A percentile compares a stretch with the other conserved stretches of the same genome.
These are phyloP conservation scores for Aspergillus sp. DNA, from an alignment of 2,329 filamentous ascomycete species.

Conservation along the genomic window DNA sequence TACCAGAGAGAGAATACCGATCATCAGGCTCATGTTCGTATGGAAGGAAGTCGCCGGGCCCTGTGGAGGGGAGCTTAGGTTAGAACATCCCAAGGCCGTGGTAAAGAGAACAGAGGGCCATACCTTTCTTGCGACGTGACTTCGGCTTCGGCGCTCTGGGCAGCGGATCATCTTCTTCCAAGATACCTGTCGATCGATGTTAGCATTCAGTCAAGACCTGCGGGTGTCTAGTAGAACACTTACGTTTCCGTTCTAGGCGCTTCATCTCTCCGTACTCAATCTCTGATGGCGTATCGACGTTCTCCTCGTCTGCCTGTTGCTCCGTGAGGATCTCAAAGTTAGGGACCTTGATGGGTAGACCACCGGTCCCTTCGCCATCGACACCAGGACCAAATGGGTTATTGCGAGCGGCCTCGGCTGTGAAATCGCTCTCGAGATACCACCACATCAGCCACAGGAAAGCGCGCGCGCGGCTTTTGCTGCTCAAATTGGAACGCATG, in stretches of 20 bases:
- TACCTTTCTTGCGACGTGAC: slow-evolving; percentile 40
- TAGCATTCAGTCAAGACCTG: slow-evolving; percentile 4
- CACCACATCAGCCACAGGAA: slow-evolving; percentile 99
- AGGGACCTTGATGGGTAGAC: slow-evolving; percentile 47
- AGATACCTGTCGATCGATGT: slow-evolving; percentile 33
- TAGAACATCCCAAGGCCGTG: not conserved
- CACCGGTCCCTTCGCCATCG: slow-evolving; percentile 41
- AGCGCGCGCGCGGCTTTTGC: slow-evolving; percentile 75
- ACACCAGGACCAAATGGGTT: slow-evolving; percentile 77
- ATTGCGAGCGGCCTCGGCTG: slow-evolving; percentile 77
- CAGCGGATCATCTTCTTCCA: slow-evolving; percentile 48
- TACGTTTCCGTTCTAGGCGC: slow-evolving; percentile 47
- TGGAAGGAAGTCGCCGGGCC: not conserved
- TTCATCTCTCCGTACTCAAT: slow-evolving; percentile 49
- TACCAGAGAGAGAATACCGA: slow-evolving; percentile 1
- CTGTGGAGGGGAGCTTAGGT: not conserved
- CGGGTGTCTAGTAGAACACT: slow-evolving; percentile 10
- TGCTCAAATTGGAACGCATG: slow-evolving; percentile 83
- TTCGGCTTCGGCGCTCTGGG: slow-evolving; percentile 39
- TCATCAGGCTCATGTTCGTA: not conserved
- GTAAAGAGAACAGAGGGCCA: not conserved
- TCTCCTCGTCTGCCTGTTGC: slow-evolving; percentile 50
- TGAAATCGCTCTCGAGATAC: slow-evolving; percentile 95
- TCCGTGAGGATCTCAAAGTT: slow-evolving; percentile 47
- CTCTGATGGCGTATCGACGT: slow-evolving; percentile 49